Percentiles rank a stretch among this genome's conserved stretches.
Conservation (phyloP, 805 yeast genomes). For the Saccharomycopsis fermentans region DNA sequence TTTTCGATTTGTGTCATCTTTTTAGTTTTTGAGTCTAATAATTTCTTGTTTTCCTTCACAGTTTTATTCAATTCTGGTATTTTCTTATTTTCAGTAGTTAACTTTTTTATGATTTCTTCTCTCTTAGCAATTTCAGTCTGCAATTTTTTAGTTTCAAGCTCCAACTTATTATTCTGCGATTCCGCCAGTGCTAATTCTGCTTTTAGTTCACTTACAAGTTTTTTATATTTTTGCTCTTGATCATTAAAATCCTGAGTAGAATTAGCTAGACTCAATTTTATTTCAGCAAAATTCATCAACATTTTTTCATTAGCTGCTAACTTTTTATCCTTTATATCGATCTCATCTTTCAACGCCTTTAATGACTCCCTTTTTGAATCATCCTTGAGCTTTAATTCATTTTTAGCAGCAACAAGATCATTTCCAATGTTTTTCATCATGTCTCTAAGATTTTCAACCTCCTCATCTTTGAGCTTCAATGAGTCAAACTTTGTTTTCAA, state of each 20-base stretch:
- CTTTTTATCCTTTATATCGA: constrained; percentile 15
- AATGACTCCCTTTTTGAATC: constrained; percentile 4
- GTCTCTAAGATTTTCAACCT: constrained; percentile 61
- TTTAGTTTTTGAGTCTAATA: constrained; percentile 20
- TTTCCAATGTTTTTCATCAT: constrained; percentile 71
- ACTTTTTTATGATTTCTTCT: constrained; percentile 13
- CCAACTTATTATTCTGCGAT: constrained; percentile 21
- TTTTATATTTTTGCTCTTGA: constrained; percentile 14
- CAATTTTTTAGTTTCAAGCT: constrained; percentile 22
- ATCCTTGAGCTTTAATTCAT: constrained; percentile 34
- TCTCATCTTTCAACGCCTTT: constrained; percentile 7
- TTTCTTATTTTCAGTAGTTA: constrained; percentile 4
- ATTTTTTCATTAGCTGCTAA: constrained; percentile 16
- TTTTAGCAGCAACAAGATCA: constrained; percentile 64
- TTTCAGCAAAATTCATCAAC: constrained; percentile 15
- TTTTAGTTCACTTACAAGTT: constrained; percentile 20
- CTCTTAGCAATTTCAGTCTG: constrained; percentile 21
- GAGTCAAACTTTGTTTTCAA: neutral
- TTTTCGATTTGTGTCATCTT: constrained; percentile 22
- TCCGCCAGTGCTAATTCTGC: constrained; percentile 24
- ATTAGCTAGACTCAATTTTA: constrained; percentile 14
- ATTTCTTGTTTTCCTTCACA: constrained; percentile 28
- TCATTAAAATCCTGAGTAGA: constrained; percentile 15
- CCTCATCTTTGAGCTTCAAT: constrained; percentile 37
- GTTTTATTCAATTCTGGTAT: constrained; percentile 26